phyloP scores from a whole-genome alignment of 768 basidiomycete genomes.

The Gymnopilus junonius region DNA sequence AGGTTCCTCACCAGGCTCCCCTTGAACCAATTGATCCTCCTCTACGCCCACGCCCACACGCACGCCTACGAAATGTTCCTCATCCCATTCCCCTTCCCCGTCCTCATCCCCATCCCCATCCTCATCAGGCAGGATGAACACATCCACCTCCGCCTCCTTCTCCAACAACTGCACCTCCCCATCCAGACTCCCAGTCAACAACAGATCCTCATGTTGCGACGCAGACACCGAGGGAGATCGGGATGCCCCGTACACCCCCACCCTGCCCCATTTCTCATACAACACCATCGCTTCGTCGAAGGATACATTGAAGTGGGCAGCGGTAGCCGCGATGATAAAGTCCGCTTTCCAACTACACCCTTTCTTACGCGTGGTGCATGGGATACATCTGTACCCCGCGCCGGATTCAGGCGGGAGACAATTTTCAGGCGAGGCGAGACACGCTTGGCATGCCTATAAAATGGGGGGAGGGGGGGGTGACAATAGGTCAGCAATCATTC shows the following conservation, averaged over 20 bases:
- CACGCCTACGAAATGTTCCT: not conserved
- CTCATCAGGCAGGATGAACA: not conserved
- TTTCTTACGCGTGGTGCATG: not conserved
- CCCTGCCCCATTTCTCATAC: constrained; percentile 1
- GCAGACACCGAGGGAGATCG: not conserved
- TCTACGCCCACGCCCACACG: no score
- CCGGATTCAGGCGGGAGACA: not conserved
- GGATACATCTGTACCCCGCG: not conserved
- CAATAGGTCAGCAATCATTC: not conserved
- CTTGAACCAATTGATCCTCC: no score
- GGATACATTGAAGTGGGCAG: not conserved
- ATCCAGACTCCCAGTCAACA: not conserved
- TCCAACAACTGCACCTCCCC: not conserved
- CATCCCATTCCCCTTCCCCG: not conserved
- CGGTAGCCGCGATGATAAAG: constrained; percentile 2
- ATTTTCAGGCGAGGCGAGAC: not conserved
- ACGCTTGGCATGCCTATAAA: constrained; percentile 3
- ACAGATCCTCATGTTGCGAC: not conserved
- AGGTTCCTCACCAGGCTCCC: no score
- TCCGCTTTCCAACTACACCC: constrained; percentile 9
- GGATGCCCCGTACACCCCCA: not conserved
- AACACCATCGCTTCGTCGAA: not conserved
- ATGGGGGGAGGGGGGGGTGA: no score
- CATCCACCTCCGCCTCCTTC: not conserved
- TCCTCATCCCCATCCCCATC: not conserved